phyloP scores from a whole-genome alignment of 2,329 filamentous ascomycete genomes.

The Cadophora sp. region DNA sequence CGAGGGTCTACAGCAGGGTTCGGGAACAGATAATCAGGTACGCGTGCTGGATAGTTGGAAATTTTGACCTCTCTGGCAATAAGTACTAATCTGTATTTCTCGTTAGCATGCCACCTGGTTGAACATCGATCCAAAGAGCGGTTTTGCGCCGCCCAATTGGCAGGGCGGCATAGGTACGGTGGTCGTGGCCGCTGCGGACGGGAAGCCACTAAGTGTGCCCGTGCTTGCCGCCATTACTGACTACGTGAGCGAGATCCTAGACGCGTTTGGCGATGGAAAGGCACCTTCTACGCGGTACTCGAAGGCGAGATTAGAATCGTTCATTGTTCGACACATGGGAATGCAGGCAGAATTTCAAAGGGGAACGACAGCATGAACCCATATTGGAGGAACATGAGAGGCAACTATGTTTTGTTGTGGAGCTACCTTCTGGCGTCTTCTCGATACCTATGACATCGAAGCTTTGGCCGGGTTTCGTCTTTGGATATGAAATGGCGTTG shows the following conservation, averaged over 20 bases:
- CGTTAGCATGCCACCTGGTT: slow-evolving; percentile 17
- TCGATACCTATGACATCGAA: too few relatives aligned
- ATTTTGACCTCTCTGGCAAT: neutral
- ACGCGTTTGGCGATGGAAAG: slow-evolving; percentile 12
- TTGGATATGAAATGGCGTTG: neutral
- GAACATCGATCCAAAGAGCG: slow-evolving; percentile 7
- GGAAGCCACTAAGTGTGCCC: neutral
- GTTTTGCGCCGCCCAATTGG: slow-evolving; percentile 16
- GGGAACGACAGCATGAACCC: neutral
- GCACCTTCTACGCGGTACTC: slow-evolving; percentile 15
- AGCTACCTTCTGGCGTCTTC: too few relatives aligned
- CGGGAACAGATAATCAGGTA: slow-evolving; percentile 15
- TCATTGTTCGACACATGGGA: neutral
- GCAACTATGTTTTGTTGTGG: too few relatives aligned
- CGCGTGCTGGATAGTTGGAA: neutral
- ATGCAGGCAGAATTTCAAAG: slow-evolving; percentile 3
- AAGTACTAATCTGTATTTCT: neutral
- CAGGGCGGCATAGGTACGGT: slow-evolving; percentile 20
- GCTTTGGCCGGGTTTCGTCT: too few relatives aligned
- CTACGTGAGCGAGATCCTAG: slow-evolving; percentile 19
- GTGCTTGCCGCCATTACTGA: slow-evolving; percentile 14
- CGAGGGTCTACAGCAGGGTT: neutral
- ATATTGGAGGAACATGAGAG: neutral
- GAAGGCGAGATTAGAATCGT: slow-evolving; percentile 35
- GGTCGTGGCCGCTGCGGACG: slow-evolving; percentile 16